Conservation (phyloP, 2,329 filamentous ascomycete genomes). For the Dactylellina cionopaga region DNA sequence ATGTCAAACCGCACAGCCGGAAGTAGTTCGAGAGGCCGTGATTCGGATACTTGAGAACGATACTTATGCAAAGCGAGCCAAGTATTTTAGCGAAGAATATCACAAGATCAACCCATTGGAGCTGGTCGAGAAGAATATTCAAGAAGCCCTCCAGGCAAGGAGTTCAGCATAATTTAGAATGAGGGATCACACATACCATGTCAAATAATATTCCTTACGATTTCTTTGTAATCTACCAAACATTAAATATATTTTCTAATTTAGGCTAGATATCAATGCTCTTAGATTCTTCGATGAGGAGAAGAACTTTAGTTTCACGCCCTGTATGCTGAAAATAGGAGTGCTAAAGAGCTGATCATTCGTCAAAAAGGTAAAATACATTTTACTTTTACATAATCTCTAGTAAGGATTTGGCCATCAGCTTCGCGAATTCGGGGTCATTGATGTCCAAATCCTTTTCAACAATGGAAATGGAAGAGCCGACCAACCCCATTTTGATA, state of each 20-base stretch:
- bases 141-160: conserved; percentile 11
- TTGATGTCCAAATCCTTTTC: conserved; percentile 68
- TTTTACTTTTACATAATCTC: conserved; percentile 62
- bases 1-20: conserved; percentile 59
- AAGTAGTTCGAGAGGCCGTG: conserved; percentile 56
- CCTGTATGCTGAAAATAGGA: too few species aligned
- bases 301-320: too few species aligned
- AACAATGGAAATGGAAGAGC: conserved; percentile 64
- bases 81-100: conserved; percentile 40
- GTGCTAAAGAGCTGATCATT: too few species aligned
- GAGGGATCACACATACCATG: too few species aligned
- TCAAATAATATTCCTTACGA: too few species aligned
- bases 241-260: too few species aligned
- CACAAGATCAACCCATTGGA: conserved; percentile 37
- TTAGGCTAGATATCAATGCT: too few species aligned
- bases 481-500: conserved; percentile 65
- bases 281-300: too few species aligned
- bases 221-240: too few species aligned
- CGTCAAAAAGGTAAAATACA: too few species aligned
- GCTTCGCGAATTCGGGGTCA: conserved; percentile 65
- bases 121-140: conserved; percentile 30
- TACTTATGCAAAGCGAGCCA: conserved; percentile 24
- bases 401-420: conserved; percentile 63
- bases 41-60: conserved; percentile 24
- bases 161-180: neutral